Base-by-base conservation (phyloP, 441 rosid genomes). In the Pelargonium citronellum region DNA sequence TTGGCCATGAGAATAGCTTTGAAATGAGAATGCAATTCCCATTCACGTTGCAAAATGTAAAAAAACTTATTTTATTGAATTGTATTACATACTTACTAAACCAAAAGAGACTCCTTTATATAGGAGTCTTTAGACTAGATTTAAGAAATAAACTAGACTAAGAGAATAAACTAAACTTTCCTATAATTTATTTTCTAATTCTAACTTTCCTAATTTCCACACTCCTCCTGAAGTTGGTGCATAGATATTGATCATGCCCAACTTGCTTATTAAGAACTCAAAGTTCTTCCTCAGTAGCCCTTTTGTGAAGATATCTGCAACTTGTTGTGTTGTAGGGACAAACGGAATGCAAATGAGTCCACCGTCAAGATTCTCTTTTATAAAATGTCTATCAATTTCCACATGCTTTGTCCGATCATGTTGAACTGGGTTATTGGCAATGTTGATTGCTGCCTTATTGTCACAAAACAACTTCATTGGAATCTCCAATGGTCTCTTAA, bases 221-320 rank as follows among this genome's bases (percentile, higher is more conserved):
- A 39, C 39, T 27, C 67, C 43, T 13, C 70, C 37, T 37, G 34
- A 43, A 47, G 55, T 47, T 47, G 15, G 55, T 47, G 55, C 55
- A 10, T 47, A 47, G 12, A 0, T n/a, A n/a, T 47, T 47, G 55
- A 47, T 47, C 55, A 47, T 47, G 55, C 55, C 0, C 1, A 47
- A 6, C 55, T 47, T 47, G 55, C 55, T 47, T 47, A 10, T 10
- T 47, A 47, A 47, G n/a, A 10, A 47, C 55, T 47, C 55, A 47
- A 47, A 47, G 4, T 0, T n/a, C 1, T 0, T 10, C 1, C 0
- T 46, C 0, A 12, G 1, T 9, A 47, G 55, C 12, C 13, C 5
- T n/a, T 47, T 11, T 10, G 55, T 47, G 55, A 47, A n/a, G 55
- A 1, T 5, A 47, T 47, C 55, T 1, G 0, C 55, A 9, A 47